Base-by-base conservation (phyloP, 352 stramenopile species). In the Plasmopara halstedii region DNA sequence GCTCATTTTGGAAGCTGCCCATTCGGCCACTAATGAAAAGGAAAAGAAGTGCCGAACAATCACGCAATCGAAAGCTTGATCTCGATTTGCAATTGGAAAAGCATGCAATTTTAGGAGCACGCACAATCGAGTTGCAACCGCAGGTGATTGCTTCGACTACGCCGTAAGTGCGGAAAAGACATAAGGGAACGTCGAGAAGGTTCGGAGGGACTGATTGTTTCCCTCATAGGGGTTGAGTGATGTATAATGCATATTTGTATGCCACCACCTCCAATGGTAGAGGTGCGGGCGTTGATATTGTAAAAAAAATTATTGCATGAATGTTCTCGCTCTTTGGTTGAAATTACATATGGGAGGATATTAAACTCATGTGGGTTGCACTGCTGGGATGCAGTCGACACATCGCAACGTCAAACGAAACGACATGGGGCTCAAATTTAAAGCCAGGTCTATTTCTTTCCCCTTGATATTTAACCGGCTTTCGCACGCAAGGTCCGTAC, bases 31-130 rank as follows among this genome's bases (percentile, higher is more conserved):
- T 79, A 23, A 58, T 82, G 20, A 69, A 70, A 53, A 62, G 64
- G 42, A 83, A 81, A 54, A 53, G 56, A 26, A 83, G 65, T 31
- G 64, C 58, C 5, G 53, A 80, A 42, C 62, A 59, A 42, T 27
- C 75, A 35, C 70, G 70, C 29, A 77, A 82, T 46, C 67, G 68
- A 38, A 60, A 62, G 45, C 40, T 68, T 36, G 73, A 82, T 46
- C 17, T 50, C 14, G 51, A 70, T 39, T 42, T 67, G 45, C 65
- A 70, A 33, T 42, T 76, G 3, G 70, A 76, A 35, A 85, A 85
- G 56, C 60, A 53, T 0, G 26, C 53, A 38, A 22, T 58, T 32
- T 50, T 40, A 13, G 39, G 32, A 8, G 56, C 59, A 11, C 56
- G 53, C 15, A 46, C 46, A 3, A 51, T 80, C 10, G 59, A 76